Conservation (phyloP, 2,329 filamentous ascomycete genomes). For the Byssochlamys sp. region DNA sequence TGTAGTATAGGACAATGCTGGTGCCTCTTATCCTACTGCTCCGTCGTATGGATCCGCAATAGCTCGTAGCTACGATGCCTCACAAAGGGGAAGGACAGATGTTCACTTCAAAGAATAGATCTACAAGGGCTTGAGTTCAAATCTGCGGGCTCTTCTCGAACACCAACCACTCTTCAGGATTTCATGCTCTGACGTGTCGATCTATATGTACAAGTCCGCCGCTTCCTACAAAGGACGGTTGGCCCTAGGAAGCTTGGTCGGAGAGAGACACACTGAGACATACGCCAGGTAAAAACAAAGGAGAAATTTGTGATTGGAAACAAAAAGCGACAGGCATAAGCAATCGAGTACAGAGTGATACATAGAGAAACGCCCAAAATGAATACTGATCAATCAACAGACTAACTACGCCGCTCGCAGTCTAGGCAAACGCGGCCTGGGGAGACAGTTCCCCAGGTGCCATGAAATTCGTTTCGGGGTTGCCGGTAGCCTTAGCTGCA, state of each 20-base stretch:
- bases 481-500: conserved; percentile 74
- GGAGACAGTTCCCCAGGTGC: conserved; percentile 51
- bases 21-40: too few species aligned
- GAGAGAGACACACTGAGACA: conserved; percentile 13
- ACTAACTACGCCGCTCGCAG: background rate
- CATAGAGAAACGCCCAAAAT: conserved; percentile 9
- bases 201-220: conserved; percentile 27
- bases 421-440: conserved; percentile 30
- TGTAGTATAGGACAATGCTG: too few species aligned
- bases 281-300: conserved; percentile 10
- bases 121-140: background rate
- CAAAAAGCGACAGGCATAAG: conserved; percentile 1
- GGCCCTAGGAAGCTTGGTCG: conserved; percentile 13
- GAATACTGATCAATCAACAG: conserved; percentile 2
- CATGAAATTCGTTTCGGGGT: conserved; percentile 71
- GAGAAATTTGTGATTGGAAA: conserved; percentile 8
- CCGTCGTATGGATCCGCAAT: background rate
- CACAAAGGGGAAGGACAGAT: background rate
- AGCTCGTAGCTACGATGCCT: background rate
- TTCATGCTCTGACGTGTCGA: background rate
- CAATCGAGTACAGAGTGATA: conserved; percentile 7
- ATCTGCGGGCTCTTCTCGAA: background rate
- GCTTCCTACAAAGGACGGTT: conserved; percentile 14
- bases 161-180: background rate
- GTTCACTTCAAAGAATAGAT: background rate